These are phyloP conservation scores for Sisymbrium irio DNA, from an alignment of 345 rosid genomes.

Conservation along the genomic window DNA sequence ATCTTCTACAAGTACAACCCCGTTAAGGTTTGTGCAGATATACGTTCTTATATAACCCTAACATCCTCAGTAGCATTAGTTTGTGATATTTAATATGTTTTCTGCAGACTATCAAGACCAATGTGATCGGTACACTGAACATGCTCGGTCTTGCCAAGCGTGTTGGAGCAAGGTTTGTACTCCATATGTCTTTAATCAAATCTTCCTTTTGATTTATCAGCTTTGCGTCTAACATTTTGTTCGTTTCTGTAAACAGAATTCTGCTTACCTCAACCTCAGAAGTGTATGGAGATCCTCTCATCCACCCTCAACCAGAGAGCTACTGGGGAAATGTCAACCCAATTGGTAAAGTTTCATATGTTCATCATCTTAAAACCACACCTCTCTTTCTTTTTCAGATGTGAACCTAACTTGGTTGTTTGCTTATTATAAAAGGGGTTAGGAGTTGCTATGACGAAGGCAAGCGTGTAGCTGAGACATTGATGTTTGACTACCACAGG, in stretches of 20 bases:
- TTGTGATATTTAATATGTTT: neutral
- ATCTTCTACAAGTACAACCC: slow-evolving; percentile 98
- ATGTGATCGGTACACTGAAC: slow-evolving; percentile 91
- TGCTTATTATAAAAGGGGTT: slow-evolving; percentile 50
- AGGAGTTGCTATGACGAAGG: slow-evolving; percentile 97
- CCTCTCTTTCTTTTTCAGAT: neutral
- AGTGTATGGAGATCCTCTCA: slow-evolving; percentile 93
- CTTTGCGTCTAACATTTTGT: slow-evolving; percentile 1
- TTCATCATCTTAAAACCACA: neutral
- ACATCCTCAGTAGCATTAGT: neutral
- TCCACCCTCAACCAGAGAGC: slow-evolving; percentile 91
- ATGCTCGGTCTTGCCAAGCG: slow-evolving; percentile 99
- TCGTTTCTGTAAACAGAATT: slow-evolving; percentile 23
- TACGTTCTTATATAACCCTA: neutral
- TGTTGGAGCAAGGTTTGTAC: slow-evolving; percentile 85
- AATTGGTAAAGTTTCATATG: slow-evolving; percentile 51
- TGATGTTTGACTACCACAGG: slow-evolving; percentile 97
- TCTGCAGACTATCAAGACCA: slow-evolving; percentile 88
- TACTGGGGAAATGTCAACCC: slow-evolving; percentile 99
- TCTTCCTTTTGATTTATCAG: neutral
- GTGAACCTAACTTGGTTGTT: neutral
- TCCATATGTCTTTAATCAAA: neutral
- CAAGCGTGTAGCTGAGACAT: slow-evolving; percentile 95
- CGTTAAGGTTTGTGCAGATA: slow-evolving; percentile 53
- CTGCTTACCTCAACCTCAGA: slow-evolving; percentile 60